These are phyloP conservation scores for Emmonsiellopsis sp. DNA, from an alignment of 2,329 filamentous ascomycete genomes.

Conservation along the genomic window DNA sequence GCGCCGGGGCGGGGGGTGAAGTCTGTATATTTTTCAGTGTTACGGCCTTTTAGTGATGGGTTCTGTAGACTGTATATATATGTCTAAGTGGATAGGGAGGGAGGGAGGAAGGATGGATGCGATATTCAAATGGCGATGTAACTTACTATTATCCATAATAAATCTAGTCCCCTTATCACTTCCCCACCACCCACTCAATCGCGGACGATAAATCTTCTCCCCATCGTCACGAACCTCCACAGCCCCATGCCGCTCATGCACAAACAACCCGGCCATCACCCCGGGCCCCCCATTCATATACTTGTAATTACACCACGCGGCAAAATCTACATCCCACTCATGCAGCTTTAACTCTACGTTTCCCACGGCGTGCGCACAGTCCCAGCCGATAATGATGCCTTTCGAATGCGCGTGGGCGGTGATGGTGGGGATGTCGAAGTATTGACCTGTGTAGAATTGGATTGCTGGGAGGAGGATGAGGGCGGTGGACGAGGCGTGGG, in stretches of 20 bases:
- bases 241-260: conserved; percentile 63
- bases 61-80: no score
- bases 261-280: conserved; percentile 68
- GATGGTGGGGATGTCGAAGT: conserved; percentile 72
- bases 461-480: conserved; percentile 75
- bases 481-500: conserved; percentile 62
- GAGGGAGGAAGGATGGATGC: background rate
- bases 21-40: conserved; percentile 20
- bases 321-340: conserved; percentile 87
- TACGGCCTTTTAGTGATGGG: background rate
- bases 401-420: conserved; percentile 64
- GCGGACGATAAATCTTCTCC: conserved; percentile 46
- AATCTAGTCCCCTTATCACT: conserved; percentile 68
- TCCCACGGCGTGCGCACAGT: conserved; percentile 76
- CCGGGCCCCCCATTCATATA: conserved; percentile 84
- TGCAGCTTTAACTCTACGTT: conserved; percentile 73
- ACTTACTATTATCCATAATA: conserved; percentile 62
- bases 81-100: background rate
- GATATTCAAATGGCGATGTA: background rate
- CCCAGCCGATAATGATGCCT: conserved; percentile 73
- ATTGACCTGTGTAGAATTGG: conserved; percentile 86
- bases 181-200: conserved; percentile 81
- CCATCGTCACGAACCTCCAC: conserved; percentile 16
- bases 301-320: conserved; percentile 90
- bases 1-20: conserved; percentile 73